Evolutionary conservation across 495 filamentous ascomycete genomes (phyloP), one percentile per base, ranked within the genome.

Genomic region (Aspergillus sclerotioniger): DNA sequence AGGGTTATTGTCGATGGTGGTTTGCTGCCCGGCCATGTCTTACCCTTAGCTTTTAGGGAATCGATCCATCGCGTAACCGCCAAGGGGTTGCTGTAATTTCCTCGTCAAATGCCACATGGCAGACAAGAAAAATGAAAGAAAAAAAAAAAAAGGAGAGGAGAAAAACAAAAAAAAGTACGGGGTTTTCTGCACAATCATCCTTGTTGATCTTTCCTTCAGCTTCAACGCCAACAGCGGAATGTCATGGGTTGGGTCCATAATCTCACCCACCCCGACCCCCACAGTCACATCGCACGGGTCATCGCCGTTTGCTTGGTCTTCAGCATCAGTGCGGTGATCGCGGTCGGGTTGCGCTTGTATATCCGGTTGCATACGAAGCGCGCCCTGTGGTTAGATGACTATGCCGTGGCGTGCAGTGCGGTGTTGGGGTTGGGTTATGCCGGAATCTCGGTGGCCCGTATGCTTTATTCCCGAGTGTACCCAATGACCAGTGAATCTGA

Each of bases 231-330:
- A 20, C 19, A n/a, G 19, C 41, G 44, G 46, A 3, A 29, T 29
- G 33, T 37, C 53, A 71, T 73, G 69, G 46, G 54, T 50, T 74
- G 71, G 69, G 67, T 72, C 25, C 51, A 72, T 57, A 74, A 70
- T 21, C 64, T 70, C 39, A 29, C 67, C 10, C 20, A 44, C 21
- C 49, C 54, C 6, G 67, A 71, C 47, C 64, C 64, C 7, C 45
- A 65, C 35, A 67, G 55, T 29, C 51, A 63, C 2, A 60, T 65
- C 8, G n/a, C 50, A 7, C 61, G 57, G 1, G 56, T 66, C 33
- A 68, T 71, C 32, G 59, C 39, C 17, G 43, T 68, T 31, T 57
- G 53, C 35, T 15, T 67, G 33, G 47, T 55, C 3, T 70, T 70
- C 47, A 51, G 65, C n/a, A 57, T 57, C 33, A 6, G 56, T 9